Evolutionary conservation across 1,139 yeast species (phyloP).

Genomic region (Geotrichum australiense): DNA sequence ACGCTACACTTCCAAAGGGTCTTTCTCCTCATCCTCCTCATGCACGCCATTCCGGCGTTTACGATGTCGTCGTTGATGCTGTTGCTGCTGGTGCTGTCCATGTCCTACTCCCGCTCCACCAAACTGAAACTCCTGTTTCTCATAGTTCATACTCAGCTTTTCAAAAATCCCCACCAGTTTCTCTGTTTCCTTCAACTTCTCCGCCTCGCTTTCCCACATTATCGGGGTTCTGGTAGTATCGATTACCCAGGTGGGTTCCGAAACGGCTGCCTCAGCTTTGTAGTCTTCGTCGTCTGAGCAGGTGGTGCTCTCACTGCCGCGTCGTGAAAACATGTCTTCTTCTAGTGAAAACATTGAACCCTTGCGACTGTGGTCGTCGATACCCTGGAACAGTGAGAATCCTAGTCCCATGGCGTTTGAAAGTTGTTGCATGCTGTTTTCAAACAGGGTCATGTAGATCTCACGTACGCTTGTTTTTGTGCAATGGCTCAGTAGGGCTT

Average conservation of each 20-base stretch:
- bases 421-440: background rate
- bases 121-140: slow-evolving; percentile 13
- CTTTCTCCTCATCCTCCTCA: no score
- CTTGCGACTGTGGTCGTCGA: background rate
- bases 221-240: background rate
- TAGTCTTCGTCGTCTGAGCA: background rate
- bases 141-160: background rate
- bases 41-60: no score
- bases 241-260: background rate
- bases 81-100: no score
- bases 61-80: no score
- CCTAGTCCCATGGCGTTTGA: slow-evolving; percentile 2
- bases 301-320: slow-evolving; percentile 3
- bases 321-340: slow-evolving; percentile 5
- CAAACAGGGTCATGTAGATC: background rate
- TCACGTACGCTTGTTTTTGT: background rate
- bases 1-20: no score
- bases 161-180: slow-evolving; percentile 45
- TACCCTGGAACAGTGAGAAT: background rate
- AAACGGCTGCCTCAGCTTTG: background rate
- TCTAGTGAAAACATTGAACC: slow-evolving; percentile 1
- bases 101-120: no score
- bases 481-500: background rate
- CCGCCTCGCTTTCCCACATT: slow-evolving; percentile 23
- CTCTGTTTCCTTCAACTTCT: slow-evolving; percentile 49